Base-by-base conservation (phyloP, 805 yeast species). In the Brettanomyces naardenensis region DNA sequence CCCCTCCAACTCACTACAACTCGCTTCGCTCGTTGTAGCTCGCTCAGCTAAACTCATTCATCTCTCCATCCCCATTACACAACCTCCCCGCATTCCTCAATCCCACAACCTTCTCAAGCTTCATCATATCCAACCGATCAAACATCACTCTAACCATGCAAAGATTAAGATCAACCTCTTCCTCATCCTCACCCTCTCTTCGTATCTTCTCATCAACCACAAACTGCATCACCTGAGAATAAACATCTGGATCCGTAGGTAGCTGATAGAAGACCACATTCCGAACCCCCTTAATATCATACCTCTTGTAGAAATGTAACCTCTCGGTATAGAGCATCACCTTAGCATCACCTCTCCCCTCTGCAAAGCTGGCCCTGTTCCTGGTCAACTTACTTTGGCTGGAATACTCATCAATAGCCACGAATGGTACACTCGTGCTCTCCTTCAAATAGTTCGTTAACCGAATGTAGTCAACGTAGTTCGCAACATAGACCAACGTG, bases 251-350 rank as follows among this genome's bases (percentile, higher is more conserved):
- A 55, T 90, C 88, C 13, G 79, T 66, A 11, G 98, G 97, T 17
- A 84, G 68, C 25, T 81, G 86, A 58, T 87, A 92, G 64, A 92
- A 77, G 5, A 90, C 57, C 14, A 92, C 69, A 39, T 79, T 82
- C 53, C 83, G 80, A 18, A 86, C 95, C 20, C 97, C 97, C 42
- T 71, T 75, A 36, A 92, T 67, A 41, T 84, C 89, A 57, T 73
- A 89, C 37, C 97, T 71, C 46, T 95, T 75, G 65, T 79, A 92
- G 54, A 86, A 92, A 59, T 92, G 97, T 55, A 90, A 65, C 69
- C 98, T 80, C 52, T 90, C 97, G 0, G 97, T 85, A 60, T 90
- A 90, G n/a, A 92, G 61, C 64, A 92, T 56, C 20, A 90, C 69
- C 3, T 73, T 73, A 10, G 58, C 56, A 29, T 41, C 38, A 20